These are phyloP conservation scores for Sphagnum tenellum DNA, from an alignment of 225 moss, liverwort and hornwort genomes.

Conservation along the genomic window DNA sequence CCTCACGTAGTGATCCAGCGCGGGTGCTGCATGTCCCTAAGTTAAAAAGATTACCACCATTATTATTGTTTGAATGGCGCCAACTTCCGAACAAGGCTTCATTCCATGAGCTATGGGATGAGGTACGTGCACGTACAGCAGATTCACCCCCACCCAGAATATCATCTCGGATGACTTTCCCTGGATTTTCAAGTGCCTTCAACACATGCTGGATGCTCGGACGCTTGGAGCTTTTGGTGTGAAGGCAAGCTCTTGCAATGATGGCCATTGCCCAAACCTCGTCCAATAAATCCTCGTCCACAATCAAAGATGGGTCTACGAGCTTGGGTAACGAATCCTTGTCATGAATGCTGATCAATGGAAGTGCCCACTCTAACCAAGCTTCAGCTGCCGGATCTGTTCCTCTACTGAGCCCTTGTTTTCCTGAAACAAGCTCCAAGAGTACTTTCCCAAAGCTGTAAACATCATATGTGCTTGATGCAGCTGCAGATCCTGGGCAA, in stretches of 20 bases:
- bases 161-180: constrained; percentile 91
- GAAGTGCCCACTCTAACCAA: constrained; percentile 97
- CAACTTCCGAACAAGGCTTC: constrained; percentile 95
- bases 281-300: constrained; percentile 87
- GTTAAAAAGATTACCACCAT: too few species aligned
- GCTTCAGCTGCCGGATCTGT: constrained; percentile 70
- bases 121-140: constrained; percentile 70
- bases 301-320: constrained; percentile 85
- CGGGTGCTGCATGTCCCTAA: too few species aligned
- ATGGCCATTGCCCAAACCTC: constrained; percentile 99
- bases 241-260: constrained; percentile 79
- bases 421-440: constrained; percentile 83
- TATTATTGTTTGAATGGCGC: constrained; percentile 39
- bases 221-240: constrained; percentile 71
- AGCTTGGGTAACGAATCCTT: constrained; percentile 84
- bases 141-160: constrained; percentile 58
- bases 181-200: constrained; percentile 86
- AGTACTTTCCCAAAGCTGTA: constrained; percentile 91
- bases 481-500: constrained; percentile 54
- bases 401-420: constrained; percentile 75
- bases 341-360: constrained; percentile 79
- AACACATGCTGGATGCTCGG: constrained; percentile 90
- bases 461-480: constrained; percentile 61
- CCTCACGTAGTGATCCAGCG: too few species aligned
- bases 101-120: constrained; percentile 96